These are phyloP conservation scores for Lachnum nothofagi DNA, from an alignment of 2,329 filamentous ascomycete species.

Conservation along the genomic window DNA sequence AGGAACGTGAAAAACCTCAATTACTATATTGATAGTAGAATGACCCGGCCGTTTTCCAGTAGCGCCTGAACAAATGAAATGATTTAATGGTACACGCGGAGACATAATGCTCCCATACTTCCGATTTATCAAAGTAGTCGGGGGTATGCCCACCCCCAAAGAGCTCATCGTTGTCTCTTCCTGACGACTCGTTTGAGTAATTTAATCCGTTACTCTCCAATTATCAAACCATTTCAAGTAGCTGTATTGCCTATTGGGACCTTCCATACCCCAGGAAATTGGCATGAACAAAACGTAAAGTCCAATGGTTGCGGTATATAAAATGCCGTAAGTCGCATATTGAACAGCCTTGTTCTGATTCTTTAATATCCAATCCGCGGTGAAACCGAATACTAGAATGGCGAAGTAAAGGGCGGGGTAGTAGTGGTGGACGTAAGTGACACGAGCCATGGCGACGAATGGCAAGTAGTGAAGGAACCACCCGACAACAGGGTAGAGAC, in stretches of 20 bases:
- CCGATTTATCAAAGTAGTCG: too few species aligned
- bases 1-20: too few species aligned
- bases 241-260: constrained; percentile 73
- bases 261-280: constrained; percentile 94
- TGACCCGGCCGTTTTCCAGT: too few species aligned
- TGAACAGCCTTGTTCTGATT: constrained; percentile 60
- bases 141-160: too few species aligned
- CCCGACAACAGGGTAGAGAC: constrained; percentile 82
- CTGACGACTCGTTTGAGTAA: too few species aligned
- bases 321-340: constrained; percentile 62
- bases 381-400: constrained; percentile 83
- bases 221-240: constrained; percentile 90
- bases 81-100: too few species aligned
- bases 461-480: constrained; percentile 97
- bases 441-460: constrained; percentile 95
- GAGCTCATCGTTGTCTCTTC: too few species aligned
- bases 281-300: constrained; percentile 88
- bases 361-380: constrained; percentile 75
- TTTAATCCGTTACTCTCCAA: constrained; percentile 53
- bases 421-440: constrained; percentile 99
- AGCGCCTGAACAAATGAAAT: too few species aligned
- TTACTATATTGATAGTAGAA: too few species aligned
- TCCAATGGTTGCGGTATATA: constrained; percentile 71
- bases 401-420: constrained; percentile 98
- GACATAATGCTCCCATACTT: too few species aligned